Base-by-base conservation (phyloP, 2,329 filamentous ascomycete species). In the Penicillium expansum region DNA sequence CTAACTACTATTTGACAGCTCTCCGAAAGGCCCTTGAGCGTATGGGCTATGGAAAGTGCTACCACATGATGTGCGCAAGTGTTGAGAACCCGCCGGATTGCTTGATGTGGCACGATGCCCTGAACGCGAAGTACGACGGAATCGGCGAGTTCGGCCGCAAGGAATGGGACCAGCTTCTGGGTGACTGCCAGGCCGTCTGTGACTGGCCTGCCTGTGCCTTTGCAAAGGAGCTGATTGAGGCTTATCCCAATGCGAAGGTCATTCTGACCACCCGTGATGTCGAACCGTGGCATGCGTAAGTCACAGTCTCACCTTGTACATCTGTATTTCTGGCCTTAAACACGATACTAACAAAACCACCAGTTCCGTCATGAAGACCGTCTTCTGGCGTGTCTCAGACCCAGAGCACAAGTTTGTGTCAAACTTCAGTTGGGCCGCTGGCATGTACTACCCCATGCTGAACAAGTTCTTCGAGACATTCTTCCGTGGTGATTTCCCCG, bases 31-130 rank as follows among this genome's bases (percentile, higher is more conserved):
- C 87, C 20, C 81, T 90, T 70, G 82, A 86, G 68, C 78, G 84
- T 64, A 79, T 90, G 39, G 87, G 87, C 60, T 89, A 86, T 71
- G 77, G 82, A 65, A 84, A 88, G 71, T 86, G 83, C 58, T 89
- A 90, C 79, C 87, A 90, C 77, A 88, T 88, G 86, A 86, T 88
- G 83, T 86, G 82, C 66, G 84, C 83, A 62, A 85, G 82, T 57
- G 83, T 88, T 58, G 86, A 89, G 75, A 89, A 87, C 73, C 84
- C 84, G 11, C 83, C 82, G 24, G 86, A 89, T 67, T 84, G 83
- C 53, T 77, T 87, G 41, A 83, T 89, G 77, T 90, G 87, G 87
- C 83, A 85, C 74, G 85, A 89, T 61, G 87, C 87, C 29, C 80
- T 90, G 54, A 76, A 77, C 18, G 84, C 85, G 62, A 85, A 85